phyloP scores from a whole-genome alignment of 2,329 filamentous ascomycete genomes.

The Parastagonospora nodorum region DNA sequence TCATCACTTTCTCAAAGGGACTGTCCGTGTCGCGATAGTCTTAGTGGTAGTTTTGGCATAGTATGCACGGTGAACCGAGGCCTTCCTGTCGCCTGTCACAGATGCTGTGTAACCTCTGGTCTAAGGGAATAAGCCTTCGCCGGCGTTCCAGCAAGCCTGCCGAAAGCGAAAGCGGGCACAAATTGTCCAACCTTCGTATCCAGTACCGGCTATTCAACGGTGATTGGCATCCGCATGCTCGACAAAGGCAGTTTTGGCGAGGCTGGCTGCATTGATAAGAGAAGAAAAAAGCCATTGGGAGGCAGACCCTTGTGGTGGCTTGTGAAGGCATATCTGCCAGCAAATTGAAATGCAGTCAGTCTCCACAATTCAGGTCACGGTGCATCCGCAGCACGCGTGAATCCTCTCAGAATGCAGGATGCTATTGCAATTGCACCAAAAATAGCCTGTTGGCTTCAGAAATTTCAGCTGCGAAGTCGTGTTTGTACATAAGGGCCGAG shows the following conservation, averaged over 20 bases:
- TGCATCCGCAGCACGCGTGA: neutral
- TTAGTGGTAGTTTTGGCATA: too few species aligned
- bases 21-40: too few species aligned
- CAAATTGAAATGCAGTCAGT: neutral
- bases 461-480: too few species aligned
- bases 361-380: neutral
- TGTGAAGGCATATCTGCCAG: neutral
- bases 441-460: neutral
- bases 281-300: neutral
- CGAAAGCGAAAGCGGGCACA: slow-evolving; percentile 1
- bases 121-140: neutral
- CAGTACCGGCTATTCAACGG: neutral
- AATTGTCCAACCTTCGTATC: neutral
- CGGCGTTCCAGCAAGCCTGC: neutral
- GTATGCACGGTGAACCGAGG: too few species aligned
- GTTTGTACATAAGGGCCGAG: too few species aligned
- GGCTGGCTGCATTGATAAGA: neutral
- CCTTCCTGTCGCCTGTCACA: too few species aligned
- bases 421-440: neutral
- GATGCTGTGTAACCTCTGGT: too few species aligned
- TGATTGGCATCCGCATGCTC: neutral
- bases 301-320: neutral
- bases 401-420: neutral
- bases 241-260: neutral
- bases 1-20: neutral